phyloP scores from a whole-genome alignment of 768 basidiomycete genomes.

The Thelephora aurantiotincta region DNA sequence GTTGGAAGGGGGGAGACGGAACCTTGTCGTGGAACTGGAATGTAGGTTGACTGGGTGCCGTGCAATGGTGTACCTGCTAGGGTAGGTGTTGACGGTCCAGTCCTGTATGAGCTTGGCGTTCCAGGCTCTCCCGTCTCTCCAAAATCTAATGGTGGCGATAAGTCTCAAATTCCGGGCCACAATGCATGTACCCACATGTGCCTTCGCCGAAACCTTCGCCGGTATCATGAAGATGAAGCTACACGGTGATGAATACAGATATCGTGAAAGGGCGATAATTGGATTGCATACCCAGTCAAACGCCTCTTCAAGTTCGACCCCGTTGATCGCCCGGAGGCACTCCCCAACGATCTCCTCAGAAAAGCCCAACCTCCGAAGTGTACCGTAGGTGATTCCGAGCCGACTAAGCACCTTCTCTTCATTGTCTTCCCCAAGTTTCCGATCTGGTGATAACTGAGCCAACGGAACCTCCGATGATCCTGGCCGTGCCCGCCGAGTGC shows the following conservation, averaged over 20 bases:
- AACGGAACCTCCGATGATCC: neutral
- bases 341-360: slow-evolving; percentile 50
- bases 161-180: neutral
- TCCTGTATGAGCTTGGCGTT: slow-evolving; percentile 1
- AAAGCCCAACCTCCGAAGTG: slow-evolving; percentile 68
- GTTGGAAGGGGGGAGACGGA: neutral
- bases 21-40: neutral
- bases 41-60: slow-evolving; percentile 1
- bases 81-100: slow-evolving; percentile 1
- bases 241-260: neutral
- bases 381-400: slow-evolving; percentile 71
- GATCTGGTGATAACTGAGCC: slow-evolving; percentile 12
- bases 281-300: slow-evolving; percentile 67
- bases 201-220: slow-evolving; percentile 38
- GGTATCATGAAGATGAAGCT: slow-evolving; percentile 56
- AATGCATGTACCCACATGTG: slow-evolving; percentile 15
- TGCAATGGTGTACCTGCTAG: slow-evolving; percentile 1
- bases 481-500: slow-evolving; percentile 5
- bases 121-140: slow-evolving; percentile 5
- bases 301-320: slow-evolving; percentile 76
- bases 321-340: slow-evolving; percentile 50
- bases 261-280: neutral
- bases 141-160: neutral
- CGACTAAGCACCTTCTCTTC: slow-evolving; percentile 61
- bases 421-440: slow-evolving; percentile 31